Evolutionary conservation across 2,329 filamentous ascomycete species (phyloP).

Genomic region (Aspergillus nomiae): DNA sequence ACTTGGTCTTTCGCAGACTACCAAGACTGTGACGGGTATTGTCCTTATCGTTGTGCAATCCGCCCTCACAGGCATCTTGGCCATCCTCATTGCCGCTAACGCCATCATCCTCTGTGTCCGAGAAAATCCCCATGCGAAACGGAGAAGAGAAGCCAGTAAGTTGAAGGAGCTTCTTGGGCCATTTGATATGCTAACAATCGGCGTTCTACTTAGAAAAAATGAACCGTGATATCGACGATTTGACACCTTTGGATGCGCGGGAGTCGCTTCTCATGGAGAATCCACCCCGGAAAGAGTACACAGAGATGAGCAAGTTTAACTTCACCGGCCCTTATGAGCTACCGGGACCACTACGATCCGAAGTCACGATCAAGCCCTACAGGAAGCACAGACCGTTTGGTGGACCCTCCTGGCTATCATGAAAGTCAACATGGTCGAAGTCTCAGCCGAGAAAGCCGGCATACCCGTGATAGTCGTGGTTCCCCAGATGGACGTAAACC

Average conservation of each 20-base stretch:
- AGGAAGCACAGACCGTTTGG: conserved; percentile 38
- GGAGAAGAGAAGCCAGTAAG: conserved; percentile 87
- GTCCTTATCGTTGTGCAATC: conserved; percentile 91
- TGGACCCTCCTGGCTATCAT: conserved; percentile 29
- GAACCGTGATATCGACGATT: conserved; percentile 73
- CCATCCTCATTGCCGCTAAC: conserved; percentile 86
- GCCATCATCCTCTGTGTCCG: conserved; percentile 79
- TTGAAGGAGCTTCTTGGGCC: conserved; percentile 17
- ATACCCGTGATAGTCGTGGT: conserved; percentile 27
- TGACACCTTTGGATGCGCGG: conserved; percentile 83
- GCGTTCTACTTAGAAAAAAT: conserved; percentile 65
- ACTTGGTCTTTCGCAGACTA: conserved; percentile 84
- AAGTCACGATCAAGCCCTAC: conserved; percentile 28
- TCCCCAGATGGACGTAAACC: conserved; percentile 36
- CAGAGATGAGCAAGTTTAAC: conserved; percentile 46
- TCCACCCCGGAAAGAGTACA: conserved; percentile 37
- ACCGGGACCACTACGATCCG: conserved; percentile 33
- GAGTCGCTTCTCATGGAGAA: conserved; percentile 68
- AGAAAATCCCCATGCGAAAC: conserved; percentile 86
- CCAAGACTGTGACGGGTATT: conserved; percentile 91
- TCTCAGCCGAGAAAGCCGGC: conserved; percentile 27
- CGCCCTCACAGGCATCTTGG: conserved; percentile 76
- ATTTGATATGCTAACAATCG: conserved; percentile 14
- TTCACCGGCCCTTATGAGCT: conserved; percentile 43
- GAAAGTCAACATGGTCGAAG: conserved; percentile 29